Conservation (phyloP, 345 rosid species). For the Rhodamnia rubescens region DNA sequence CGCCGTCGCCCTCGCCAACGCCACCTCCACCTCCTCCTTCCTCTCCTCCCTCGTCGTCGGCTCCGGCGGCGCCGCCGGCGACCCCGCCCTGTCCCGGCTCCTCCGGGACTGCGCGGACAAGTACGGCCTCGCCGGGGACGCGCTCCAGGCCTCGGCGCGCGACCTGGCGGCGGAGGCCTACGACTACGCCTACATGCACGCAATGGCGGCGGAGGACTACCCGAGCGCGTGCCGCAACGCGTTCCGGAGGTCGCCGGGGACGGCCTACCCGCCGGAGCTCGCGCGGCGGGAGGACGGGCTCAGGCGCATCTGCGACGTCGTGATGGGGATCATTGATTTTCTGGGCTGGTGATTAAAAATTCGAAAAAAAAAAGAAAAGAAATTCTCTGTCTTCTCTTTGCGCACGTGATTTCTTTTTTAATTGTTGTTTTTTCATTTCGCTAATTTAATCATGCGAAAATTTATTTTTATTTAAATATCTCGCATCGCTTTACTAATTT, state of each 20-base stretch:
- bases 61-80: neutral
- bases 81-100: slow-evolving; percentile 21
- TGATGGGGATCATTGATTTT: slow-evolving; percentile 45
- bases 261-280: slow-evolving; percentile 54
- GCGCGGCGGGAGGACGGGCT: slow-evolving; percentile 51
- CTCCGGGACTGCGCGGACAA: slow-evolving; percentile 57
- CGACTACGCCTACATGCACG: slow-evolving; percentile 65
- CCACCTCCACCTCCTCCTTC: slow-evolving; percentile 61
- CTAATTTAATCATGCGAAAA: no score
- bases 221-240: slow-evolving; percentile 56
- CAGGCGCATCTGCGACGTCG: slow-evolving; percentile 62
- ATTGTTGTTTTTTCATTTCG: no score
- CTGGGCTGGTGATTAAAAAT: slow-evolving; percentile 8
- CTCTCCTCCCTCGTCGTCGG: slow-evolving; percentile 25
- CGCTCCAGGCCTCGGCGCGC: slow-evolving; percentile 32
- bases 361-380: no score
- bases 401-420: no score
- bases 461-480: no score
- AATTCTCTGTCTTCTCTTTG: neutral
- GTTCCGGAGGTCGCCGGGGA: slow-evolving; percentile 29
- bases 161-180: slow-evolving; percentile 44
- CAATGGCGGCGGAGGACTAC: slow-evolving; percentile 60
- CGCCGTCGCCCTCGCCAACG: slow-evolving; percentile 45
- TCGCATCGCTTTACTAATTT: no score
- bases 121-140: slow-evolving; percentile 44